Evolutionary conservation across 163 green algal species (phyloP).

Genomic region (Smithsoniella earleae): DNA sequence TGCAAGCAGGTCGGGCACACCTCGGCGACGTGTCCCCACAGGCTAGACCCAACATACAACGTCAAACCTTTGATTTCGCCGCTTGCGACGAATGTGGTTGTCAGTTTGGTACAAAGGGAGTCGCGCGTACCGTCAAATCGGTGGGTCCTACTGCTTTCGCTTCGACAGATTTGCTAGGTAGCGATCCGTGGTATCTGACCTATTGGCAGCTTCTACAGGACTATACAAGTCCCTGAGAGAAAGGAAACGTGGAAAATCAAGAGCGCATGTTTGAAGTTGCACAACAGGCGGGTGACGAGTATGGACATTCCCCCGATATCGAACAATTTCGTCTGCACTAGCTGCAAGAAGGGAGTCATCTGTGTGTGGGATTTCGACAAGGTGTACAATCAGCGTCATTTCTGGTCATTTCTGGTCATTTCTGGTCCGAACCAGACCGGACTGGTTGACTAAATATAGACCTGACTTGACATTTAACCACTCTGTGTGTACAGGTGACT

Average conservation of each 20-base stretch:
- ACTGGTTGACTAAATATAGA: no score
- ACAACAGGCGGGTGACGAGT: conserved; percentile 53
- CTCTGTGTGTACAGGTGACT: conserved; percentile 10
- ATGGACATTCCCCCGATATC: conserved; percentile 67
- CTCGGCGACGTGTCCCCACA: conserved; percentile 69
- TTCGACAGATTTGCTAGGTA: no score
- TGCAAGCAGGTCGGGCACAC: conserved; percentile 75
- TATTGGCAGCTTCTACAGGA: conserved; percentile 28
- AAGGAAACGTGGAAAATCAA: conserved; percentile 53
- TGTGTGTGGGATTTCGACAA: conserved; percentile 72
- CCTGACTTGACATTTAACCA: not conserved
- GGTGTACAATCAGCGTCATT: conserved; percentile 37
- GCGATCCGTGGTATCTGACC: no score
- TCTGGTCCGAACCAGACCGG: no score
- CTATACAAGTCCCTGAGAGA: not conserved
- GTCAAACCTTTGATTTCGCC: not conserved
- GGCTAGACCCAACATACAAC: conserved; percentile 42
- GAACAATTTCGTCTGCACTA: conserved; percentile 54
- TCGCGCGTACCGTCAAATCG: no score
- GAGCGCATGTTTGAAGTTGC: conserved; percentile 70
- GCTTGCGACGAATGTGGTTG: no score
- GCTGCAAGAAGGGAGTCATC: conserved; percentile 74
- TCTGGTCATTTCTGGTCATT: no score
- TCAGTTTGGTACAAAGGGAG: no score
- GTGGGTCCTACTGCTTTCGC: no score